A percentile compares a stretch with the other conserved stretches of the same genome.
phyloP scores from a whole-genome alignment of 2,329 filamentous ascomycete genomes.

The Ophiostoma angusticollis region DNA sequence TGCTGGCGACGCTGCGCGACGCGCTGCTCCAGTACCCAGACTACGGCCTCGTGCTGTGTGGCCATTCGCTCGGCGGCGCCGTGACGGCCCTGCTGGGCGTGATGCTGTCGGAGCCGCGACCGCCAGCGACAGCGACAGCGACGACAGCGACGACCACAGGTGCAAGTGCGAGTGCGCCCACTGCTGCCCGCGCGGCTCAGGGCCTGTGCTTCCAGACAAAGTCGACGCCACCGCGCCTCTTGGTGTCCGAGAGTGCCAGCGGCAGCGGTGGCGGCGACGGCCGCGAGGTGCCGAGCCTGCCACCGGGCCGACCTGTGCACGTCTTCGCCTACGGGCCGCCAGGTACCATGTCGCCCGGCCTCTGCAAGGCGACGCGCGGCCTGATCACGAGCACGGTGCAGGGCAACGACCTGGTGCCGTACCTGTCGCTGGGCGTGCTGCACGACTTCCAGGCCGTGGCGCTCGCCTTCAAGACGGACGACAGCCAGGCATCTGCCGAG shows the following conservation, averaged over 20 bases:
- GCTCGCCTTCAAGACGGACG: conserved; percentile 60
- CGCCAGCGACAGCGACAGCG: conserved; percentile 27
- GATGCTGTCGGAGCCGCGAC: conserved; percentile 50
- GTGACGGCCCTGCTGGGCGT: conserved; percentile 59
- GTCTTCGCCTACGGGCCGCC: conserved; percentile 70
- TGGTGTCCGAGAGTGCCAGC: conserved; percentile 16
- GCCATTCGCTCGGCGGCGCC: conserved; percentile 56
- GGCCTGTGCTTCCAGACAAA: conserved; percentile 39
- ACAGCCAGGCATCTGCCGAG: conserved; percentile 52
- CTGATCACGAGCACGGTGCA: conserved; percentile 65
- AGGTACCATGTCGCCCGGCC: conserved; percentile 55
- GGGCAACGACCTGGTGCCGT: conserved; percentile 60
- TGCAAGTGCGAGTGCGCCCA: too few species aligned
- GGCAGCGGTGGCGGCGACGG: background rate
- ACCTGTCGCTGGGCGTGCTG: conserved; percentile 58
- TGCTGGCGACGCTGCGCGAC: conserved; percentile 52
- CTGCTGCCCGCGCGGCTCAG: too few species aligned
- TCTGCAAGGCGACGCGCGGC: conserved; percentile 57
- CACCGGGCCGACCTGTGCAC: conserved; percentile 57
- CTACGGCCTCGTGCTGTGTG: conserved; percentile 58
- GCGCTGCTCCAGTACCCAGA: conserved; percentile 53
- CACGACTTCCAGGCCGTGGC: conserved; percentile 64
- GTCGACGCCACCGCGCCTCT: conserved; percentile 30
- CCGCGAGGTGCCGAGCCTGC: conserved; percentile 31
- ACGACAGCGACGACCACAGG: too few species aligned